Evolutionary conservation across 768 basidiomycete species (phyloP).

Genomic region (Erythrobasidium yunnanense): DNA sequence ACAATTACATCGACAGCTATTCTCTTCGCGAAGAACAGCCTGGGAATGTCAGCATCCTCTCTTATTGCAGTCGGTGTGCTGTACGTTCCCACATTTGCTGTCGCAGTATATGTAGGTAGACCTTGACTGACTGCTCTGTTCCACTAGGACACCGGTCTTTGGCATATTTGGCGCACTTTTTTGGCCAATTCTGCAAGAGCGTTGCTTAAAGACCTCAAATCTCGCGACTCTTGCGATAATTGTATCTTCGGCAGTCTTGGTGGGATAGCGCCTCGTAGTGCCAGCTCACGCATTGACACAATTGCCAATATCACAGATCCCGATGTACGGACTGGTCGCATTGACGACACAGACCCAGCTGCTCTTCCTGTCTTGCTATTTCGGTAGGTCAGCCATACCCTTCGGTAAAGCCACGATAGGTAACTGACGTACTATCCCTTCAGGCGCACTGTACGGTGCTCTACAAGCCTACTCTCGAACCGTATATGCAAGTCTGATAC

Average conservation of each 20-base stretch:
- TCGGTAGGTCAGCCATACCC: slow-evolving; percentile 50
- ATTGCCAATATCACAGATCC: slow-evolving; percentile 23
- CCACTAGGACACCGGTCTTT: slow-evolving; percentile 46
- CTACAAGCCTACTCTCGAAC: slow-evolving; percentile 85
- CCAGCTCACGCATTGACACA: slow-evolving; percentile 45
- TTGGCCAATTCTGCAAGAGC: slow-evolving; percentile 64
- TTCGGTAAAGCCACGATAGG: no score
- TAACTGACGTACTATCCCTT: background rate
- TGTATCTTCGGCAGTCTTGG: slow-evolving; percentile 57
- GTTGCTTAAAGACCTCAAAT: slow-evolving; percentile 48
- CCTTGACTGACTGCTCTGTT: background rate
- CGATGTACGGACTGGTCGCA: slow-evolving; percentile 53
- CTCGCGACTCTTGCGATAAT: slow-evolving; percentile 56
- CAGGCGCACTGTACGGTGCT: slow-evolving; percentile 65
- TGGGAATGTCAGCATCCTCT: slow-evolving; percentile 65
- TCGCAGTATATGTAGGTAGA: no score
- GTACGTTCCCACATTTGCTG: slow-evolving; percentile 53
- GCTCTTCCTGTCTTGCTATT: slow-evolving; percentile 69
- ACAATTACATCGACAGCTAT: slow-evolving; percentile 86
- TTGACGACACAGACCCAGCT: slow-evolving; percentile 71
- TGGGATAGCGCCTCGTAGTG: slow-evolving; percentile 70
- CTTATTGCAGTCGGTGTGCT: slow-evolving; percentile 43
- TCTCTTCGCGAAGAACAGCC: slow-evolving; percentile 78
- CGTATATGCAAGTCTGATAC: slow-evolving; percentile 75
- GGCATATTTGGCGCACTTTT: slow-evolving; percentile 77